Percentiles rank a stretch among this genome's conserved stretches.
phyloP scores from a whole-genome alignment of 2,329 filamentous ascomycete species.

The Exophiala lecanii-corni region DNA sequence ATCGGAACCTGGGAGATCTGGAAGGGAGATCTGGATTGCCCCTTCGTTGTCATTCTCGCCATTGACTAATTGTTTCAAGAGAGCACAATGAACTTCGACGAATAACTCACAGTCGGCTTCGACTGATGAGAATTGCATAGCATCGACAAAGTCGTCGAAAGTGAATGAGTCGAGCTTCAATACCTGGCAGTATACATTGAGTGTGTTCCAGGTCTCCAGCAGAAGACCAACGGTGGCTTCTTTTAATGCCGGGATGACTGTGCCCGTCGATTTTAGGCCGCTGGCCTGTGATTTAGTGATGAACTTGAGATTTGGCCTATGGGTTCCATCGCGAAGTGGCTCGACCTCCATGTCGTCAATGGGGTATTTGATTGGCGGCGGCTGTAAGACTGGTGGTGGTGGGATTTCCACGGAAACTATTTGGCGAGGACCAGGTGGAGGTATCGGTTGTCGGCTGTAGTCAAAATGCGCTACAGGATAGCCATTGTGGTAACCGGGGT shows the following conservation, averaged over 20 bases:
- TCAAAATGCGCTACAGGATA: conserved; percentile 4
- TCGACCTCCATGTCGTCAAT: conserved; percentile 88
- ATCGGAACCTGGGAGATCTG: conserved; percentile 67
- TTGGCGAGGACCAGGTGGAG: conserved; percentile 2
- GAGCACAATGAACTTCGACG: conserved; percentile 84
- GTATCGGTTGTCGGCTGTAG: neutral
- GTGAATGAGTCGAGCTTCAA: conserved; percentile 95
- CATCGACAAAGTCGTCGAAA: conserved; percentile 91
- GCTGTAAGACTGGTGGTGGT: conserved; percentile 55
- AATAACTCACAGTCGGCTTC: conserved; percentile 77
- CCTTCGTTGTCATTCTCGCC: conserved; percentile 66
- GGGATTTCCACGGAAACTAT: conserved; percentile 9
- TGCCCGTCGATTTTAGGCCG: conserved; percentile 50
- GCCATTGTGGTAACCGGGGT: conserved; percentile 1
- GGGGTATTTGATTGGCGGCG: conserved; percentile 82
- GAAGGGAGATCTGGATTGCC: conserved; percentile 72
- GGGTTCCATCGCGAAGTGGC: conserved; percentile 57
- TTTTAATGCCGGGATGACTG: conserved; percentile 56
- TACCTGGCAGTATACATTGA: conserved; percentile 97
- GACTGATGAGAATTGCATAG: conserved; percentile 71
- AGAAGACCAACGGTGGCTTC: conserved; percentile 83
- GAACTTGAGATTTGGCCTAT: conserved; percentile 73
- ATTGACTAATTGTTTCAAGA: conserved; percentile 80
- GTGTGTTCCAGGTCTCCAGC: conserved; percentile 89
- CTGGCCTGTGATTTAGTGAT: conserved; percentile 50